phyloP scores from a whole-genome alignment of 2,329 filamentous ascomycete species.

The Aspergillus tubingensis region DNA sequence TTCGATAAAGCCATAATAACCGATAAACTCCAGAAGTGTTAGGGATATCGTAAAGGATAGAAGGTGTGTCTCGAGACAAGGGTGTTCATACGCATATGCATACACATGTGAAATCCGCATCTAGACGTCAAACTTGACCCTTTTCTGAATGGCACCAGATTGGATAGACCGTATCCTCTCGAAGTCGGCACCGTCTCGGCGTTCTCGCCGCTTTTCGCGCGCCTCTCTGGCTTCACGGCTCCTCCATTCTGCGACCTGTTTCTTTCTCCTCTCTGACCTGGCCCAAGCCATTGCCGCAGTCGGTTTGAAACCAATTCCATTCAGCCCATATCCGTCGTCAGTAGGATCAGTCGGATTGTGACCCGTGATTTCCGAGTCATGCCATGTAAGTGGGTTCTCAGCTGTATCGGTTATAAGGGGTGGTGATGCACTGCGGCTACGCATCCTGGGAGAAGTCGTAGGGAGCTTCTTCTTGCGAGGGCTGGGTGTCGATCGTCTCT shows the following conservation, averaged over 20 bases:
- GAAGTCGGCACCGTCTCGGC: slow-evolving; percentile 41
- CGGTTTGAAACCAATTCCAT: slow-evolving; percentile 64
- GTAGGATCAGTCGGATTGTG: slow-evolving; percentile 58
- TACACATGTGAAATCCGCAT: neutral
- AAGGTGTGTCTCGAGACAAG: slow-evolving; percentile 4
- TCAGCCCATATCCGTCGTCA: slow-evolving; percentile 65
- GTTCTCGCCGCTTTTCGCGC: slow-evolving; percentile 57
- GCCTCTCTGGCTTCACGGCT: slow-evolving; percentile 61
- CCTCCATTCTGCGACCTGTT: slow-evolving; percentile 63
- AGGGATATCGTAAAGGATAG: neutral
- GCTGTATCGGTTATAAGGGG: slow-evolving; percentile 29
- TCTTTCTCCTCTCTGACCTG: slow-evolving; percentile 57
- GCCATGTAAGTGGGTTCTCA: slow-evolving; percentile 52
- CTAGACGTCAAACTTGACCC: slow-evolving; percentile 44
- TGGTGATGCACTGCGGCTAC: slow-evolving; percentile 36
- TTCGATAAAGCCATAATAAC: neutral
- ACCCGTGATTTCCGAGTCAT: slow-evolving; percentile 64
- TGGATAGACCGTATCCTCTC: slow-evolving; percentile 32
- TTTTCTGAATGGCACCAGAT: slow-evolving; percentile 38
- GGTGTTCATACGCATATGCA: neutral
- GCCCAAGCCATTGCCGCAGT: slow-evolving; percentile 61
- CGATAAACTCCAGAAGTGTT: neutral
- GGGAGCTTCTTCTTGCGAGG: slow-evolving; percentile 28
- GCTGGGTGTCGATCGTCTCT: slow-evolving; percentile 20
- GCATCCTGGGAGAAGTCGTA: slow-evolving; percentile 24